Evolutionary conservation across 768 basidiomycete species (phyloP), one percentile per base, ranked within the genome.

Genomic region (Leccinum arenicola): DNA sequence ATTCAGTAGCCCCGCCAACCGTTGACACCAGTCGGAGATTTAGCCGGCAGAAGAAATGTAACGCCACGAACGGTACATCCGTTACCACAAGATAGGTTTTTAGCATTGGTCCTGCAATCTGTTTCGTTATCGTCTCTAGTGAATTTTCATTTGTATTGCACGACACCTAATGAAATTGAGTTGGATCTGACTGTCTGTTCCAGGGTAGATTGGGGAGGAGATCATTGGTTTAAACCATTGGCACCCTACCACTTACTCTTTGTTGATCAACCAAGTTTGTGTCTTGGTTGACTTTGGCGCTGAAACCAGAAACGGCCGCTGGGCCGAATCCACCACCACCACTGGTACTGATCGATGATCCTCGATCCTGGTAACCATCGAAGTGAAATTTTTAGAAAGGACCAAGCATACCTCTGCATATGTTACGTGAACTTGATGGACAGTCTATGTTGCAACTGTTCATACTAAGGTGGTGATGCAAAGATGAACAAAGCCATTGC

Each of bases 21-120:
- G 29, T 58, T 57, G 38, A 8, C n/a, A 11, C 56, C 11, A 33
- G 53, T 59, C 25, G 62, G 57, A 40, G 31, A 50, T 35, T 43
- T 52, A 40, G 54, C 53, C 33, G 59, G 58, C 51, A 65, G 63
- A 67, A 59, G 58, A 50, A 56, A 48, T 52, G 36, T 6, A 66
- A 53, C 63, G 48, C 23, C 57, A 54, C 11, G 61, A 57, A 38
- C 57, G 55, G 47, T 50, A 53, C 49, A 50, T 52, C 40, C 50
- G 48, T 61, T 54, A 51, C 56, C 60, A 52, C 53, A 56, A 61
- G 58, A 60, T 62, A 61, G 58, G 64, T 57, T 43, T 49, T 55
- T 65, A 68, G 63, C 68, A 68, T 66, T 54, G 33, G 57, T 64
- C 57, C 54, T 54, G 60, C 64, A 70, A 50, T 64, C 57, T 55